A percentile compares a stretch with the other conserved stretches of the same genome.
Evolutionary conservation across 2,329 filamentous ascomycete genomes (phyloP).

Genomic region (Botrytis paeoniae): DNA sequence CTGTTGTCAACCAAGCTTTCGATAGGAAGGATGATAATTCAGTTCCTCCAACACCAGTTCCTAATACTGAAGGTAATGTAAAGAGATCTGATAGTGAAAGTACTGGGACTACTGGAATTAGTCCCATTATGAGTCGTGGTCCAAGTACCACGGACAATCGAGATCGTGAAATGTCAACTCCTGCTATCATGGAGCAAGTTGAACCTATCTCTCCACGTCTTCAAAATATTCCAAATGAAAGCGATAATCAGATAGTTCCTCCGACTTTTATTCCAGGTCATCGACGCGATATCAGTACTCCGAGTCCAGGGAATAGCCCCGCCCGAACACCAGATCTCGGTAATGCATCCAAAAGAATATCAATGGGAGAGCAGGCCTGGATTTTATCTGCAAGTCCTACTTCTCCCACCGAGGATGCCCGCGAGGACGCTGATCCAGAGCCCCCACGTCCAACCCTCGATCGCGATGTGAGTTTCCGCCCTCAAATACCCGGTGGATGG

Average conservation of each 20-base stretch:
- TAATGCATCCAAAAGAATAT: conserved; percentile 39
- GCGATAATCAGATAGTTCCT: conserved; percentile 22
- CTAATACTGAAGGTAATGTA: conserved; percentile 47
- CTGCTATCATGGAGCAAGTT: conserved; percentile 54
- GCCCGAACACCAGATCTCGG: conserved; percentile 56
- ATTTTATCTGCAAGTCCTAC: conserved; percentile 28
- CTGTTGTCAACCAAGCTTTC: conserved; percentile 64
- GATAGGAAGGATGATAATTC: conserved; percentile 52
- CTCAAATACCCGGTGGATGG: conserved; percentile 36
- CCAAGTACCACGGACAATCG: conserved; percentile 43
- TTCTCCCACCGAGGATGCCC: conserved; percentile 1
- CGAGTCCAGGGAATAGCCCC: conserved; percentile 57
- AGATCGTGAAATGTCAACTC: conserved; percentile 43
- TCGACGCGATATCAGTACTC: conserved; percentile 56
- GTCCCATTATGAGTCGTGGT: conserved; percentile 60
- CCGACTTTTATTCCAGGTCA: conserved; percentile 50
- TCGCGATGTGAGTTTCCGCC: conserved; percentile 34
- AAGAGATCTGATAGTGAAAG: conserved; percentile 60
- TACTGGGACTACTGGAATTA: conserved; percentile 49
- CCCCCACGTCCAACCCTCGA: conserved; percentile 28
- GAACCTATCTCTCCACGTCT: conserved; percentile 30
- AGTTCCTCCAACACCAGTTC: conserved; percentile 50
- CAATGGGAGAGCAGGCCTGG: conserved; percentile 45
- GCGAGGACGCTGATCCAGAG: conserved; percentile 9
- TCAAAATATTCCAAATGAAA: conserved; percentile 4